Evolutionary conservation across 2,329 filamentous ascomycete species (phyloP), one percentile per base, ranked within the genome.

Genomic region (Diaporthe longicolla): DNA sequence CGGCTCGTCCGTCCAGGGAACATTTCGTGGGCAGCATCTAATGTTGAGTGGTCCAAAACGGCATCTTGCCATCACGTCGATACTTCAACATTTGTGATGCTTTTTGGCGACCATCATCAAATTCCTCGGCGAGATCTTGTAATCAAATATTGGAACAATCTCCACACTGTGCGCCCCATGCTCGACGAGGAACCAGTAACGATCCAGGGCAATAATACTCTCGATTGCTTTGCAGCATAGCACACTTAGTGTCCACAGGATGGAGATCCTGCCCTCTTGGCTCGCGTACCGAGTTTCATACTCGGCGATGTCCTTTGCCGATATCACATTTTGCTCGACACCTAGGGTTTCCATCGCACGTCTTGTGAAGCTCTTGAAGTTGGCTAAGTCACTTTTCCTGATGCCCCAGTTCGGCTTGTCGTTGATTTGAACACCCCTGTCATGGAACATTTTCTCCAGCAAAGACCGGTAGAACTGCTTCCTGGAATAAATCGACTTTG

Each of bases 141-240:
- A 76, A 26, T 81, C 78, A 40, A 81, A 81, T 37, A 79, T 74
- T 17, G 73, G 52, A 48, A 82, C 40, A 43, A 82, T 65, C 17
- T 81, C 80, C 0, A 80, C 78, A 1, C 74, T 45, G 0, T 54
- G 26, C 6, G 74, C 77, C 0, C 69, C 77, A 24, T 78, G 73
- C 73, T 82, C 81, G 0, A 63, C n/a, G 2, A 82, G 78, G 68
- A 79, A 82, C 76, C 76, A 78, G 52, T 80, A 82, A 1, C 81
- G 80, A 26, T 82, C 81, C n/a, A 82, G 63, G 0, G 78, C 79
- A 69, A 82, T 78, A 0, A 79, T 73, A 15, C 81, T 82, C 74
- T 82, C 81, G 3, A 82, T 78, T 1, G 81, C 70, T 70, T 82
- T 82, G 68, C 80, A 81, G 73, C 81, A 82, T 0, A 82, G 65